Percentiles rank a stretch among this genome's conserved stretches.
Evolutionary conservation across 176 grass and related monocot species (phyloP).

Genomic region (Microstegium vimineum): DNA sequence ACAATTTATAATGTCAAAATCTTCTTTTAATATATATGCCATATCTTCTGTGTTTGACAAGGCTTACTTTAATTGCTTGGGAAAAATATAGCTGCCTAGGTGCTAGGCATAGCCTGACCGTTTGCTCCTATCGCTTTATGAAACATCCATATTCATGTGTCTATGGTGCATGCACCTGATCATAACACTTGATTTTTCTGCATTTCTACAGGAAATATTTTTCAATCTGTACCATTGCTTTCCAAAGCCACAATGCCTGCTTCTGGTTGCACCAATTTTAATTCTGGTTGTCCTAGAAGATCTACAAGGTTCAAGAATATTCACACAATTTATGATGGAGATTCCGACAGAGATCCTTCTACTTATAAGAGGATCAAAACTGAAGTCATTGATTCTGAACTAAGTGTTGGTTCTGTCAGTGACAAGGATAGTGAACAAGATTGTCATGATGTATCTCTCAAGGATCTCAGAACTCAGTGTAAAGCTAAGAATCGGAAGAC

Average conservation of each 20-base stretch:
- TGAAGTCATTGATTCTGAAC: conserved; percentile 39
- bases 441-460: conserved; percentile 33
- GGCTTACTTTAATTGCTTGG: neutral
- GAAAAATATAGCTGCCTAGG: neutral
- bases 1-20: neutral
- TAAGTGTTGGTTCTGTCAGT: conserved; percentile 4
- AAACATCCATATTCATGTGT: neutral
- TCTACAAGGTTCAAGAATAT: conserved; percentile 38
- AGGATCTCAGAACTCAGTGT: conserved; percentile 46
- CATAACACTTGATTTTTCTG: conserved; percentile 1
- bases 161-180: neutral
- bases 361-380: conserved; percentile 32
- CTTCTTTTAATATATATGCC: neutral
- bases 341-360: conserved; percentile 4
- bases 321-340: conserved; percentile 17
- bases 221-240: neutral
- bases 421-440: neutral
- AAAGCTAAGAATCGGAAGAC: conserved; percentile 37
- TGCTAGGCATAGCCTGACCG: neutral
- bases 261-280: neutral
- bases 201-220: conserved; percentile 26
- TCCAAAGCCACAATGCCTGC: conserved; percentile 24
- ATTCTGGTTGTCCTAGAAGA: conserved; percentile 6
- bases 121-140: neutral
- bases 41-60: neutral